A percentile compares a stretch with the other conserved stretches of the same genome.
Conservation (phyloP, 208 protist species). For the Leishmania mexicana region DNA sequence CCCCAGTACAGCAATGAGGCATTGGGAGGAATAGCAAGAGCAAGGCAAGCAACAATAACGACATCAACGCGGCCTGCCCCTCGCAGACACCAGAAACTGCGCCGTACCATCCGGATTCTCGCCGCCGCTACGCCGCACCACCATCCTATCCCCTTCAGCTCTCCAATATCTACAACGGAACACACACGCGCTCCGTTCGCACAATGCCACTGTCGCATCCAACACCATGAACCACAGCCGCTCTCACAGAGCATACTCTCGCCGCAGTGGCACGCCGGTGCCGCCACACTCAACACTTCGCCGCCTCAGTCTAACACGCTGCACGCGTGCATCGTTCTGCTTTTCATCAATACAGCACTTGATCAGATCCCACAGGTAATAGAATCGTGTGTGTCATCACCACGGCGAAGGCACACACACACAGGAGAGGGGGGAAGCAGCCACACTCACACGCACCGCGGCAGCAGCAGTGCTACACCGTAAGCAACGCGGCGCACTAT, state of each 20-base stretch:
- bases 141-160: background rate
- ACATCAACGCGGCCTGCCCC: background rate
- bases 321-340: constrained; percentile 31
- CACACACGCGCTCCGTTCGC: background rate
- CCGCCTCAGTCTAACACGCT: constrained; percentile 31
- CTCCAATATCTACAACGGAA: background rate
- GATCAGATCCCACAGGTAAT: constrained; percentile 54
- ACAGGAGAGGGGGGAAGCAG: background rate
- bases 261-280: no score
- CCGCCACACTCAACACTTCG: background rate
- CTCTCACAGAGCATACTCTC: background rate
- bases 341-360: constrained; percentile 18
- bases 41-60: background rate
- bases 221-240: background rate
- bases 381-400: constrained; percentile 39
- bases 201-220: background rate
- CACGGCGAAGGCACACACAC: background rate
- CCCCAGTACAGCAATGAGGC: background rate
- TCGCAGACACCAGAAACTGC: background rate
- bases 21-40: background rate
- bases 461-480: background rate
- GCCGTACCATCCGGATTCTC: background rate
- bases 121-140: background rate
- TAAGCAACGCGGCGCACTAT: background rate
- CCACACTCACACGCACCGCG: background rate